phyloP scores from a whole-genome alignment of 345 rosid genomes.

The Excoecaria cochinchinensis region DNA sequence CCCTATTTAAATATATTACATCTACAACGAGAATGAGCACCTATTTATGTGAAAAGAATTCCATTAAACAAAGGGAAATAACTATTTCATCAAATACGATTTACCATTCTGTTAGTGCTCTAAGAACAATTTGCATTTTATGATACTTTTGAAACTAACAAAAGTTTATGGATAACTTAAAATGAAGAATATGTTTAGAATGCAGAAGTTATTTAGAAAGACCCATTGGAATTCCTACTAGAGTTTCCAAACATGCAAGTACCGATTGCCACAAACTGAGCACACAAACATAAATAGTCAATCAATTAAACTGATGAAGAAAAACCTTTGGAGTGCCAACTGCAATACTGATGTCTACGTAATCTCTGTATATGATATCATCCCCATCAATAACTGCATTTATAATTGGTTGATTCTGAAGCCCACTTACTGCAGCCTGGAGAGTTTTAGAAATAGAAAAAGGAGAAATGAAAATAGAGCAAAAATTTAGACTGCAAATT shows the following conservation, averaged over 20 bases:
- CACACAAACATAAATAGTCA: not conserved
- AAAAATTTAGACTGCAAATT: not conserved
- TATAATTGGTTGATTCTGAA: constrained; percentile 87
- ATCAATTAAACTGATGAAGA: constrained; percentile 6
- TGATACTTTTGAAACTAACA: not conserved
- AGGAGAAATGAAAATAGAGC: not conserved
- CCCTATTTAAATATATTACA: not conserved
- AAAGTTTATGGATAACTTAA: not conserved
- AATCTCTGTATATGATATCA: constrained; percentile 95
- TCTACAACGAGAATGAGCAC: not conserved
- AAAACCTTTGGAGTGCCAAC: constrained; percentile 86
- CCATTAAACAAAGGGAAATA: not conserved
- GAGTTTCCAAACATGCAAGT: not conserved
- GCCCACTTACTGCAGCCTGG: constrained; percentile 98
- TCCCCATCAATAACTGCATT: constrained; percentile 99
- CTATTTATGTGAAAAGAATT: not conserved
- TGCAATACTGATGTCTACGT: constrained; percentile 89
- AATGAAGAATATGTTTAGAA: not conserved
- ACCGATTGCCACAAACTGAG: constrained; percentile 1
- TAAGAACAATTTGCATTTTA: not conserved
- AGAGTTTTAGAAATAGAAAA: constrained; percentile 8
- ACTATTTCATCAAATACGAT: not conserved
- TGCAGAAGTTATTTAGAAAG: not conserved
- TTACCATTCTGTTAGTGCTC: not conserved
- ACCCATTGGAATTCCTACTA: not conserved